Percentiles rank a stretch among this genome's conserved stretches.
Evolutionary conservation across 2,329 filamentous ascomycete species (phyloP).

Genomic region (Sporothrix dimorphospora): DNA sequence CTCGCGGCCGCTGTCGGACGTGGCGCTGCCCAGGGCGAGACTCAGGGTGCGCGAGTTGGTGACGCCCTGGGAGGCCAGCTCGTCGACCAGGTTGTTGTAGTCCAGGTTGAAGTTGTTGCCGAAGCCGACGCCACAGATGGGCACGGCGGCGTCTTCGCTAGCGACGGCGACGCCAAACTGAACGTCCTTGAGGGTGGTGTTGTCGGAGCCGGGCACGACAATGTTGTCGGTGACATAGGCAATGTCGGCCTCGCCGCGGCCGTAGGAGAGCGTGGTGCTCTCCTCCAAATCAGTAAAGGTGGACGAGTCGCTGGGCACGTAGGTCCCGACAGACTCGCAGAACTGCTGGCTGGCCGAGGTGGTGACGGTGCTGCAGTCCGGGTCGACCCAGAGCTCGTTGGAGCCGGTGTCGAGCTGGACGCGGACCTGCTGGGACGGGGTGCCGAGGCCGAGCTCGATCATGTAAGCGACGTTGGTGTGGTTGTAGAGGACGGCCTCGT

Average conservation of each 20-base stretch:
- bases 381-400: slow-evolving; percentile 62
- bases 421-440: slow-evolving; percentile 51
- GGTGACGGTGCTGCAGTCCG: slow-evolving; percentile 53
- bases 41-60: slow-evolving; percentile 47
- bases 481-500: slow-evolving; percentile 30
- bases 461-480: slow-evolving; percentile 32
- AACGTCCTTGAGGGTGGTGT: slow-evolving; percentile 49
- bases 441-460: slow-evolving; percentile 49
- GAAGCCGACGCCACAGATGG: slow-evolving; percentile 74
- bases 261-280: slow-evolving; percentile 48
- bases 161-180: slow-evolving; percentile 63
- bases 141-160: slow-evolving; percentile 48
- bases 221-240: slow-evolving; percentile 49
- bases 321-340: slow-evolving; percentile 48
- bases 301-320: slow-evolving; percentile 44
- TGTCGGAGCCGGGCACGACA: slow-evolving; percentile 36
- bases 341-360: slow-evolving; percentile 41
- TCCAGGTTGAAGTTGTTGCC: slow-evolving; percentile 43
- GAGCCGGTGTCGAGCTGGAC: slow-evolving; percentile 59
- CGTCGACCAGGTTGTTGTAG: slow-evolving; percentile 53
- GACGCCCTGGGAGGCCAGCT: slow-evolving; percentile 50
- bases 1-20: slow-evolving; percentile 30
- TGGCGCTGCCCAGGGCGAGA: slow-evolving; percentile 40
- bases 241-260: slow-evolving; percentile 49
- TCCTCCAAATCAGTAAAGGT: slow-evolving; percentile 38